These are phyloP conservation scores for Dictyostelium purpureum DNA, from an alignment of 78 protist genomes.

Conservation along the genomic window DNA sequence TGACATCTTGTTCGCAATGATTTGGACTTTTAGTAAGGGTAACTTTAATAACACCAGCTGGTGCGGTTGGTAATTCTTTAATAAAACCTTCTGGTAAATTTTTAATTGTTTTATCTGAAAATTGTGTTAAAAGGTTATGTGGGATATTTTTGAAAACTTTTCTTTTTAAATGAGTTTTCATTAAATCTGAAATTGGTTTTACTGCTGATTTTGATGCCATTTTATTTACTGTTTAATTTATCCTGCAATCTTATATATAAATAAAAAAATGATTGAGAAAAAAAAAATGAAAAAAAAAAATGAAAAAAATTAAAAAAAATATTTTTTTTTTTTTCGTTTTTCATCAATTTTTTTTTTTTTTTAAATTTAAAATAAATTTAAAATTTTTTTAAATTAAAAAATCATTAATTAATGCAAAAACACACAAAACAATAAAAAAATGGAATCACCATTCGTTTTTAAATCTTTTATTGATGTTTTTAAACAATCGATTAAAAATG, in stretches of 20 bases:
- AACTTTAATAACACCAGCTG: conserved; percentile 62
- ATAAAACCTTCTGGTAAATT: neutral
- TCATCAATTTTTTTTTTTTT: neutral
- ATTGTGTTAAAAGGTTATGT: conserved; percentile 49
- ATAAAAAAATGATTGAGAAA: neutral
- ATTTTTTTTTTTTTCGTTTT: neutral
- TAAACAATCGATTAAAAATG: neutral
- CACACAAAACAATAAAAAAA: neutral
- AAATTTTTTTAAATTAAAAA: neutral
- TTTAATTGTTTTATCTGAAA: conserved; percentile 10
- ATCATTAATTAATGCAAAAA: neutral
- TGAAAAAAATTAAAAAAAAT: no score
- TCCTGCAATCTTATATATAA: neutral
- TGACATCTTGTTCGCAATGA: neutral
- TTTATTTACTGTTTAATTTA: neutral
- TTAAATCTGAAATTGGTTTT: neutral
- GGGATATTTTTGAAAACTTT: conserved; percentile 40
- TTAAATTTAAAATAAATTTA: neutral
- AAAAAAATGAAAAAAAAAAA: neutral
- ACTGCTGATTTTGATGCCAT: conserved; percentile 6
- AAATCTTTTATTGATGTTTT: neutral
- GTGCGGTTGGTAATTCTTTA: conserved; percentile 19
- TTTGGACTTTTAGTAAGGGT: conserved; percentile 30
- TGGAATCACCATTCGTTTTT: neutral
- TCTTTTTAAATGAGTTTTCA: conserved; percentile 1